Evolutionary conservation across 2,329 filamentous ascomycete species (phyloP).

Genomic region (Venturiaceae sp.): DNA sequence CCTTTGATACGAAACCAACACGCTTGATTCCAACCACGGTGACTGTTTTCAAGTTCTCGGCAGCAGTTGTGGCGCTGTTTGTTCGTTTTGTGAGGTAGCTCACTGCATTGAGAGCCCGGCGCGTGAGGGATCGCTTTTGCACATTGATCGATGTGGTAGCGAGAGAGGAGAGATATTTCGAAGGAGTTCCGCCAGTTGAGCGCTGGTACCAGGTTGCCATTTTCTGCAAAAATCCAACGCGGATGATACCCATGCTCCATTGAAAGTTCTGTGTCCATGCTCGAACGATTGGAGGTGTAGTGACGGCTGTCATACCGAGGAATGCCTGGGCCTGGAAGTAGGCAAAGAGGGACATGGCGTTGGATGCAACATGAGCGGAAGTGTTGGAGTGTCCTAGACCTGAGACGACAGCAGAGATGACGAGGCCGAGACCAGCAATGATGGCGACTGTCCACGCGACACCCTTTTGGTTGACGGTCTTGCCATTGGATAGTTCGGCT

Average conservation of each 20-base stretch:
- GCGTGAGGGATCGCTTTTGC: conserved; percentile 53
- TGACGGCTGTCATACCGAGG: conserved; percentile 72
- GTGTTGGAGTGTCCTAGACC: conserved; percentile 89
- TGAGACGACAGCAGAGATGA: conserved; percentile 80
- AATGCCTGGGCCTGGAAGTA: conserved; percentile 95
- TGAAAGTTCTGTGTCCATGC: conserved; percentile 97
- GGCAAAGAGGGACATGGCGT: conserved; percentile 84
- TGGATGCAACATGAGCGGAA: conserved; percentile 86
- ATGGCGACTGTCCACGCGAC: conserved; percentile 86
- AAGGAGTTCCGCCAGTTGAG: conserved; percentile 77
- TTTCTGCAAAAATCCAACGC: conserved; percentile 73
- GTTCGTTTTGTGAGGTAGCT: conserved; percentile 18
- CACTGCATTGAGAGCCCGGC: conserved; percentile 38
- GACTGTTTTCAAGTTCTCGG: conserved; percentile 19
- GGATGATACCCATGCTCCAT: conserved; percentile 96
- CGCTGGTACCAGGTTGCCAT: conserved; percentile 96
- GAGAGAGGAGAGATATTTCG: conserved; percentile 66
- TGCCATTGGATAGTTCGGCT: conserved; percentile 78
- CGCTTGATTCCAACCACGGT: conserved; percentile 75
- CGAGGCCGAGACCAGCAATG: conserved; percentile 73
- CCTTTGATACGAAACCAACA: conserved; percentile 74
- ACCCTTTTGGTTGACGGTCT: conserved; percentile 80
- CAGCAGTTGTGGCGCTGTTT: conserved; percentile 26
- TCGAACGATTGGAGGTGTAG: conserved; percentile 76
- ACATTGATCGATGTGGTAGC: conserved; percentile 73